These are phyloP conservation scores for Apophysomyces ossiformis DNA, from an alignment of 371 early-diverging fungal species.

Conservation along the genomic window DNA sequence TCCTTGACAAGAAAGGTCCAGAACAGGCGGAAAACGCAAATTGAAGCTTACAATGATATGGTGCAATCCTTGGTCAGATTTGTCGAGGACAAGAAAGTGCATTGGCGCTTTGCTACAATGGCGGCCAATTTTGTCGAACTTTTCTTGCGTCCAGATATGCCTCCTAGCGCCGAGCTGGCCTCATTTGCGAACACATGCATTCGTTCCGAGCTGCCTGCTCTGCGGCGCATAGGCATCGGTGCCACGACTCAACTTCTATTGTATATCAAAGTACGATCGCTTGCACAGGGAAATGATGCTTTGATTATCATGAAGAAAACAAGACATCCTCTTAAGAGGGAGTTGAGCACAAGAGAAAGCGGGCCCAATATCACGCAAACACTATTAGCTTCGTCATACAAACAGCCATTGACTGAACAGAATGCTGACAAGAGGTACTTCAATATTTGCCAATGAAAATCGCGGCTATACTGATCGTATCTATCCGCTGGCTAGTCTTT, in stretches of 20 bases:
- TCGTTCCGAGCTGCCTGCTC: conserved; percentile 73
- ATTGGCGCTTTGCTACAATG: conserved; percentile 85
- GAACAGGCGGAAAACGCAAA: conserved; percentile 29
- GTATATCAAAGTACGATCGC: conserved; percentile 64
- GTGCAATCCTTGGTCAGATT: conserved; percentile 46
- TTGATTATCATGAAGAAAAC: conserved; percentile 42
- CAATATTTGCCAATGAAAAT: not conserved
- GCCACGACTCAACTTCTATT: conserved; percentile 54
- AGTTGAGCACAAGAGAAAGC: not conserved
- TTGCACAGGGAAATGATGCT: conserved; percentile 53
- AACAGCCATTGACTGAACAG: conserved; percentile 35
- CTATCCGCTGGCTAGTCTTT: conserved; percentile 28
- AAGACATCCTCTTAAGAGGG: conserved; percentile 50
- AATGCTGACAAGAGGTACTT: conserved; percentile 37
- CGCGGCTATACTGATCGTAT: not conserved
- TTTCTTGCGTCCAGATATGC: conserved; percentile 60
- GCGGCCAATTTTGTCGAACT: conserved; percentile 77
- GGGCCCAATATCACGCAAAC: conserved; percentile 22
- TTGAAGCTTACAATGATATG: conserved; percentile 30
- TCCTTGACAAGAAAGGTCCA: conserved; percentile 22
- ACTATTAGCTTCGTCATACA: conserved; percentile 27
- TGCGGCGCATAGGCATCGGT: conserved; percentile 68
- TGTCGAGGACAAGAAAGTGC: conserved; percentile 60
- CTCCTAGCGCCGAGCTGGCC: conserved; percentile 61
- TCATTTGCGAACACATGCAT: conserved; percentile 60